Conservation (phyloP, 805 yeast species). For the Yamadazyma sp. region DNA sequence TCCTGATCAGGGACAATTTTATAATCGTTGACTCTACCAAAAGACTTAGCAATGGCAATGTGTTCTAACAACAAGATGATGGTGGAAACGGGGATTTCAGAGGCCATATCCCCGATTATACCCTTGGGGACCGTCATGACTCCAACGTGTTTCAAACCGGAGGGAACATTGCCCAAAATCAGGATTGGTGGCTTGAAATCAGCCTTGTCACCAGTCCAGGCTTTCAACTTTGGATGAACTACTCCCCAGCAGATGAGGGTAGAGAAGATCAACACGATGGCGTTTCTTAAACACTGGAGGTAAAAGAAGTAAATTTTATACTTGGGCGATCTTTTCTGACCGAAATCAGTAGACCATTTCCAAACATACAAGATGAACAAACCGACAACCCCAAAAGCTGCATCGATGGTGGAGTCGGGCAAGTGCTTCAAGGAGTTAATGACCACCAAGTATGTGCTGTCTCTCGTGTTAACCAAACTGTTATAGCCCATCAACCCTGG, state of each 20-base stretch:
- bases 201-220: conserved; percentile 28
- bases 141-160: conserved; percentile 78
- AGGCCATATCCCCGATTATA: conserved; percentile 58
- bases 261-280: conserved; percentile 75
- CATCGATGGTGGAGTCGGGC: conserved; percentile 68
- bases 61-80: conserved; percentile 85
- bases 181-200: conserved; percentile 49
- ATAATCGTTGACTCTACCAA: conserved; percentile 89
- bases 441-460: conserved; percentile 65
- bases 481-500: conserved; percentile 81
- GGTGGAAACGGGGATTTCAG: conserved; percentile 82
- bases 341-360: conserved; percentile 62
- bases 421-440: conserved; percentile 71
- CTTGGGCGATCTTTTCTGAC: conserved; percentile 64
- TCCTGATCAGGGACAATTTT: conserved; percentile 92
- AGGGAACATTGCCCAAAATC: conserved; percentile 75
- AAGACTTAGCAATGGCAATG: conserved; percentile 89
- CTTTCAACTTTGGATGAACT: conserved; percentile 47
- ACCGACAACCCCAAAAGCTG: conserved; percentile 84
- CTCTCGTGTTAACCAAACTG: conserved; percentile 68
- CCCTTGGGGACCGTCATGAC: conserved; percentile 64
- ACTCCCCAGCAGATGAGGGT: conserved; percentile 82
- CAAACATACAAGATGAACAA: conserved; percentile 69
- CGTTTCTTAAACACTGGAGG: conserved; percentile 73
- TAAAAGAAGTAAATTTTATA: conserved; percentile 62